Conservation (phyloP, 164 flowering plant species). For the Tetracentron sinense region DNA sequence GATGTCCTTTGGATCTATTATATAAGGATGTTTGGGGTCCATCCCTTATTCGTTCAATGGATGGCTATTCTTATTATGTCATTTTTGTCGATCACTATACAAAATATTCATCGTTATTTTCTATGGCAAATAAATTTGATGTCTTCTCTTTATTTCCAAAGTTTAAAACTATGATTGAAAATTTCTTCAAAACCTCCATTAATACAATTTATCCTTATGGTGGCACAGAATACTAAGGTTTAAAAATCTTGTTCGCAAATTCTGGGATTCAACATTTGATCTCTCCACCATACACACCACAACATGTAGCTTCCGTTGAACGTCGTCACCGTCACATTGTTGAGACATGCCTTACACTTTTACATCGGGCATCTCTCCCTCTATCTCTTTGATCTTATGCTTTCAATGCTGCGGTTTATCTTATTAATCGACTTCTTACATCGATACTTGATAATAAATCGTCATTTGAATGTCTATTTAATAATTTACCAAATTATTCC, state of each 20-base stretch:
- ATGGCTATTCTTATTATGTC: too few species aligned
- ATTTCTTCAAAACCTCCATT: not conserved
- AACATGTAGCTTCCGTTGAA: not conserved
- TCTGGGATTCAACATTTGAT: too few species aligned
- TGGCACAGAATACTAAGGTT: too few species aligned
- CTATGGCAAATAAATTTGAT: too few species aligned
- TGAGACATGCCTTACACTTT: not conserved
- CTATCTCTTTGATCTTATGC: not conserved
- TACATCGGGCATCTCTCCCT: not conserved
- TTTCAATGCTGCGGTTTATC: not conserved
- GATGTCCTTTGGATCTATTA: too few species aligned
- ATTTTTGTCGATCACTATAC: too few species aligned
- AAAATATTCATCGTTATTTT: not conserved
- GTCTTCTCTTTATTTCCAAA: not conserved
- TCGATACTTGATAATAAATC: too few species aligned
- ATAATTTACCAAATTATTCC: constrained; percentile 1
- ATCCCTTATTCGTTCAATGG: too few species aligned
- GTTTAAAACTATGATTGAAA: not conserved
- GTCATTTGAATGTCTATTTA: not conserved
- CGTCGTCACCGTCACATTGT: not conserved
- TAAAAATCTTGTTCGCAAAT: too few species aligned
- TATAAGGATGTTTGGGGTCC: too few species aligned
- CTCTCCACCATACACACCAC: constrained; percentile 1
- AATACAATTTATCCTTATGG: not conserved
- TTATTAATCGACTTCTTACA: not conserved